Base-by-base conservation (phyloP, 2,329 filamentous ascomycete species). In the Lojkania enalia region DNA sequence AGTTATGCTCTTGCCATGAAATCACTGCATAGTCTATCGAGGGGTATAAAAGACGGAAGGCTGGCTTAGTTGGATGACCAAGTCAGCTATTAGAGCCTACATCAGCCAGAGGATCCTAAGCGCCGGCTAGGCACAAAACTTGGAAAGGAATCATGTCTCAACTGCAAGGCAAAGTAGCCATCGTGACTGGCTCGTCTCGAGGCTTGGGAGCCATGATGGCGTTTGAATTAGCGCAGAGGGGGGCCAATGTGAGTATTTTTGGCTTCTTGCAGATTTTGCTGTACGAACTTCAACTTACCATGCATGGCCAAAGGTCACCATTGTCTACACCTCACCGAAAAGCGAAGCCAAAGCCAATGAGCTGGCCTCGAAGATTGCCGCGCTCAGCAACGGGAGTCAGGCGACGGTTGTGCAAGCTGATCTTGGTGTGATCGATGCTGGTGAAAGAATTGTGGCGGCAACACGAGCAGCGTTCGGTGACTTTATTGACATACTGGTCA, bases 151-250 rank as follows among this genome's bases (percentile, higher is more conserved):
- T n/a, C 23, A 27, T 27, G 23, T 16, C 30, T 9, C n/a, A n/a
- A n/a, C 42, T 69, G 19, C 27, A 60, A 35, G 63, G 59, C 20
- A 72, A 70, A 42, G 63, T 71, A 1, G 75, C 75, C 25, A 75
- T 79, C 31, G 71, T 79, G 1, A 79, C 75, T 2, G 77, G 77
- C 6, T 72, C 71, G 12, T 75, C 74, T n/a, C 64, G 77, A 47
- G 75, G 76, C 4, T 77, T 81, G 6, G 77, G 78, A 18, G 70
- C 68, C 21, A 71, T 67, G 35, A 70, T 80, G 31, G 77, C 75
- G 15, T 60, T 74, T 30, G 74, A 77, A 40, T 58, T 80, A 9
- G 77, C 75, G 12, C 63, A 61, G n/a, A 68, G 71, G 35, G 76
- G 74, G 23, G 74, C 75, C 33, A 75, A 73, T 42, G 64, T 67